Percentiles rank a stretch among this genome's conserved stretches.
Conservation (phyloP, 345 rosid species). For the Salix viminalis region DNA sequence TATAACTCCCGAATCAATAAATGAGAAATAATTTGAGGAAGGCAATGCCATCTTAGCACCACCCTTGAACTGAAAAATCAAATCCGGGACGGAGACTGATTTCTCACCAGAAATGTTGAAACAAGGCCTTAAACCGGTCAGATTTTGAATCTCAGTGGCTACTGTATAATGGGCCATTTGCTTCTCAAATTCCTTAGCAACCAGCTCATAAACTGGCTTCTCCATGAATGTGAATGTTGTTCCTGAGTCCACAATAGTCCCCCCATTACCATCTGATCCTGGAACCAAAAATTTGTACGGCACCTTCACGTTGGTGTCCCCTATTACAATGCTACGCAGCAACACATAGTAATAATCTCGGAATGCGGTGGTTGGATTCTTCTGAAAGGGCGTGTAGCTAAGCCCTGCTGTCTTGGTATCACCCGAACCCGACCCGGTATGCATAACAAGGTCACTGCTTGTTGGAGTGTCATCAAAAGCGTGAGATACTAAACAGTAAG, state of each 20-base stretch:
- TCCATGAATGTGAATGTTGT: conserved; percentile 88
- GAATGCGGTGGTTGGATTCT: conserved; percentile 45
- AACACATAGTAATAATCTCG: conserved; percentile 55
- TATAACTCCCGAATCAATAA: conserved; percentile 24
- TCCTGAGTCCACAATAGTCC: conserved; percentile 86
- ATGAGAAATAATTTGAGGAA: conserved; percentile 48
- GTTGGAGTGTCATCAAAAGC: conserved; percentile 54
- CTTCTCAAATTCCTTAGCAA: conserved; percentile 49
- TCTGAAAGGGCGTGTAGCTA: conserved; percentile 59
- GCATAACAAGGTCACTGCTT: conserved; percentile 54
- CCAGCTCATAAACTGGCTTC: conserved; percentile 43
- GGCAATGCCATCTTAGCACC: conserved; percentile 77
- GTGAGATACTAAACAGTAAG: conserved; percentile 73
- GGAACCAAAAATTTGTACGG: conserved; percentile 58
- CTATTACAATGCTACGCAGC: conserved; percentile 61
- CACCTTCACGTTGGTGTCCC: conserved; percentile 44
- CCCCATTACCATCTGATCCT: conserved; percentile 66
- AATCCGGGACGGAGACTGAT: conserved; percentile 36
- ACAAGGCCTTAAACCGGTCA: conserved; percentile 65
- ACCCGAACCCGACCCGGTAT: conserved; percentile 39
- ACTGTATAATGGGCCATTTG: conserved; percentile 59
- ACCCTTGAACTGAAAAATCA: conserved; percentile 66
- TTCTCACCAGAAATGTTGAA: conserved; percentile 50
- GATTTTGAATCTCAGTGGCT: conserved; percentile 35
- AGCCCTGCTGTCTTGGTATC: conserved; percentile 43